These are phyloP conservation scores for Lasiosphaeria hispida DNA, from an alignment of 495 filamentous ascomycete genomes.

Conservation along the genomic window DNA sequence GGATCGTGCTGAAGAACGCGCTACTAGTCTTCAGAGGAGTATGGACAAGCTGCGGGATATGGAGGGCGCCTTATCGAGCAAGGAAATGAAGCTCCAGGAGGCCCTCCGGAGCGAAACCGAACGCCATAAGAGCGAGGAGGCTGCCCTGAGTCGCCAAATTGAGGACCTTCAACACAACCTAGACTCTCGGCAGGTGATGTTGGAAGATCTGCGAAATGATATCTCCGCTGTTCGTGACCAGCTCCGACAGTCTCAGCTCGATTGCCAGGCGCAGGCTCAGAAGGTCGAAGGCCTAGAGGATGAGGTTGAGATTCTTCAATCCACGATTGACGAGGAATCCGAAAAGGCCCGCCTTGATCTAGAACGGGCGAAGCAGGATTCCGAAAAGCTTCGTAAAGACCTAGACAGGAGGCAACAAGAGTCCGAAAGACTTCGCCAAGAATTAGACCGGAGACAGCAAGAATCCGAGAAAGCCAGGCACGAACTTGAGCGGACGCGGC, in stretches of 20 bases:
- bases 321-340: constrained; percentile 68
- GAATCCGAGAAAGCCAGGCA: constrained; percentile 59
- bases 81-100: constrained; percentile 63
- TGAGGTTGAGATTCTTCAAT: constrained; percentile 74
- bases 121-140: constrained; percentile 42
- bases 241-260: constrained; percentile 62
- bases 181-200: constrained; percentile 40
- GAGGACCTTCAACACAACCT: constrained; percentile 46
- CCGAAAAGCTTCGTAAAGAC: constrained; percentile 37
- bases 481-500: constrained; percentile 45
- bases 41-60: constrained; percentile 69
- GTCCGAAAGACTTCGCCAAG: background rate
- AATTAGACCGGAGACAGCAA: constrained; percentile 1
- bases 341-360: constrained; percentile 65
- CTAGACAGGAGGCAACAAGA: constrained; percentile 2
- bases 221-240: constrained; percentile 64
- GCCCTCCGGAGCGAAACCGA: constrained; percentile 40
- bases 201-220: constrained; percentile 43
- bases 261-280: constrained; percentile 60
- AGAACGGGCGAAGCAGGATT: constrained; percentile 45
- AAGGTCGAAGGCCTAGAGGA: constrained; percentile 75
- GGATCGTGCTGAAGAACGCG: constrained; percentile 65
- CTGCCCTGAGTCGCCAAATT: constrained; percentile 40
- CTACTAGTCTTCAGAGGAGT: constrained; percentile 65
- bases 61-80: constrained; percentile 63